These are phyloP conservation scores for Pistacia integerrima DNA, from an alignment of 345 rosid genomes.

Conservation along the genomic window DNA sequence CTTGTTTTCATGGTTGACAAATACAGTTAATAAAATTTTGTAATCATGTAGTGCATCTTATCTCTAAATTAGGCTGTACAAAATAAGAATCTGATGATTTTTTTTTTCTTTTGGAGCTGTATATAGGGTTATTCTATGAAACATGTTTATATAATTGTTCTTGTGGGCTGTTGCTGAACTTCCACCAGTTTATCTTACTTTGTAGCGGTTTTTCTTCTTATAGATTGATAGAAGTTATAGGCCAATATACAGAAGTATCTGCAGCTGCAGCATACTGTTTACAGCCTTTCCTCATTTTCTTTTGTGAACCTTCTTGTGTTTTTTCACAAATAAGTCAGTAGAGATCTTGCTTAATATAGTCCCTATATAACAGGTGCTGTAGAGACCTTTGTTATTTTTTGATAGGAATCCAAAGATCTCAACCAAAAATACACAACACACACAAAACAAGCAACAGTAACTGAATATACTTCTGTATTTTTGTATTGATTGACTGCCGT, in stretches of 20 bases:
- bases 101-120: not conserved
- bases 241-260: not conserved
- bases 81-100: not conserved
- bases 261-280: slow-evolving; percentile 1
- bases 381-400: no score
- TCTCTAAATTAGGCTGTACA: not conserved
- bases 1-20: not conserved
- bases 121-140: not conserved
- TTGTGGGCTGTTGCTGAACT: not conserved
- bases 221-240: not conserved
- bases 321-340: not conserved
- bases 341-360: not conserved
- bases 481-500: no score
- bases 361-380: not conserved
- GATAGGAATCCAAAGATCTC: no score
- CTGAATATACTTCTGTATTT: no score
- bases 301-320: not conserved
- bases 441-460: no score
- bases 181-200: not conserved
- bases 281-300: not conserved
- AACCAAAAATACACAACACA: no score
- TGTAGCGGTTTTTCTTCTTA: not conserved
- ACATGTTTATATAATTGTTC: not conserved
- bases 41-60: not conserved
- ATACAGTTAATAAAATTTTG: not conserved